Percentiles rank a stretch among this genome's conserved stretches.
Conservation (phyloP, 495 filamentous ascomycete genomes). For the Massariosphaeria phaeospora region DNA sequence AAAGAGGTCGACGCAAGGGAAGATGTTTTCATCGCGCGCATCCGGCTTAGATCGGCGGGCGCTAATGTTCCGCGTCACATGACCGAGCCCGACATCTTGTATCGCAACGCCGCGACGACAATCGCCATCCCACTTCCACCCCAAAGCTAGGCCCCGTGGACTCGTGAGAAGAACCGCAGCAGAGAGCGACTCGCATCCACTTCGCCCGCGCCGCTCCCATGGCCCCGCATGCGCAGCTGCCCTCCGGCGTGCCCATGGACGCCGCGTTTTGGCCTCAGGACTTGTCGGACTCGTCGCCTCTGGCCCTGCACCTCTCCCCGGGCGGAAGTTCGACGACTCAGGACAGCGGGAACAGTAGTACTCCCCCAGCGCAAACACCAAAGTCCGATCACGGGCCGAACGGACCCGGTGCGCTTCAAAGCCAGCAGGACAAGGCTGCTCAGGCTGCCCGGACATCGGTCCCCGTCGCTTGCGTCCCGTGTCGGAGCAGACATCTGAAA, state of each 20-base stretch:
- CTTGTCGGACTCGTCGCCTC: constrained; percentile 13
- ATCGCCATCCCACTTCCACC: constrained; percentile 8
- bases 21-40: constrained; percentile 1
- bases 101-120: background rate
- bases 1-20: constrained; percentile 15
- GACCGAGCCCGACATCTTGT: background rate
- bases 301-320: constrained; percentile 19
- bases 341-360: constrained; percentile 5
- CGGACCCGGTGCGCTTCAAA: background rate
- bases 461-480: constrained; percentile 50
- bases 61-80: constrained; percentile 8
- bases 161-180: background rate
- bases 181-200: constrained; percentile 3
- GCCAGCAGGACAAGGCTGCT: background rate
- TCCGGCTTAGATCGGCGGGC: constrained; percentile 10
- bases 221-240: constrained; percentile 19
- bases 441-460: constrained; percentile 23
- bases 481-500: constrained; percentile 53
- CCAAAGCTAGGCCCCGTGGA: constrained; percentile 1
- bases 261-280: constrained; percentile 22
- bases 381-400: constrained; percentile 3
- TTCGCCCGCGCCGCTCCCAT: constrained; percentile 6
- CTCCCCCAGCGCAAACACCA: constrained; percentile 23
- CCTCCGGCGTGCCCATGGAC: constrained; percentile 6
- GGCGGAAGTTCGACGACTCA: constrained; percentile 15